Percentiles rank a stretch among this genome's conserved stretches.
phyloP scores from a whole-genome alignment of 306 rosid species.

The Lupinus albus region DNA sequence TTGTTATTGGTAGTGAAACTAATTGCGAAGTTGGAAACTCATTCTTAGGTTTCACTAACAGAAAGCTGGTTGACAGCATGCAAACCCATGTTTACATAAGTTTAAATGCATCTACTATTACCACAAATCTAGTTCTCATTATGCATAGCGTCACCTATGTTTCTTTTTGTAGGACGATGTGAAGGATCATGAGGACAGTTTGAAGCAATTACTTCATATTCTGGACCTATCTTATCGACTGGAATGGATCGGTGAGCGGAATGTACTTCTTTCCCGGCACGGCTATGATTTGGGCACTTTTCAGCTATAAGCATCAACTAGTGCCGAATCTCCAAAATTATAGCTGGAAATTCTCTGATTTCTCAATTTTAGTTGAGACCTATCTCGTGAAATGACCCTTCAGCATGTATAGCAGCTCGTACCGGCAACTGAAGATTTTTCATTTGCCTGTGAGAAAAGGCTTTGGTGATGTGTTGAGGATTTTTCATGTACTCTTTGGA shows the following conservation, averaged over 20 bases:
- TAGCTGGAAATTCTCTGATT: slow-evolving; percentile 25
- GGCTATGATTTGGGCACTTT: slow-evolving; percentile 73
- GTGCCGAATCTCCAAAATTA: slow-evolving; percentile 22
- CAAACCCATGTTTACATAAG: slow-evolving; percentile 24
- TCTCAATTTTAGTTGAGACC: slow-evolving; percentile 3
- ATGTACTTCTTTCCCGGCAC: slow-evolving; percentile 65
- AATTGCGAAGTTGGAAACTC: slow-evolving; percentile 22
- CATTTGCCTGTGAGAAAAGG: neutral
- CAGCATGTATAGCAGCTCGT: slow-evolving; percentile 34
- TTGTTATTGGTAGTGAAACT: slow-evolving; percentile 30
- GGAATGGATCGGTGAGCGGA: slow-evolving; percentile 70
- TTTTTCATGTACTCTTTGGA: slow-evolving; percentile 13
- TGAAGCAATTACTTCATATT: slow-evolving; percentile 75
- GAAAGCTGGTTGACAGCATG: slow-evolving; percentile 29
- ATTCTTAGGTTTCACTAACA: slow-evolving; percentile 22
- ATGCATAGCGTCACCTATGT: slow-evolving; percentile 14
- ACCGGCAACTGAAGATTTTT: slow-evolving; percentile 25
- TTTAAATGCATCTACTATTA: slow-evolving; percentile 2
- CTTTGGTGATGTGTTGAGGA: neutral
- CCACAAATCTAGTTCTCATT: slow-evolving; percentile 34
- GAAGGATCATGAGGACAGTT: slow-evolving; percentile 64
- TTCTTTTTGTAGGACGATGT: slow-evolving; percentile 50
- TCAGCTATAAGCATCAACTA: slow-evolving; percentile 44
- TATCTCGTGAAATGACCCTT: neutral
- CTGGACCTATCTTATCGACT: slow-evolving; percentile 86